Percentiles rank a stretch among this genome's conserved stretches.
These are phyloP conservation scores for Dianthus caryophyllus DNA, from an alignment of 148 eudicot species.

Conservation along the genomic window DNA sequence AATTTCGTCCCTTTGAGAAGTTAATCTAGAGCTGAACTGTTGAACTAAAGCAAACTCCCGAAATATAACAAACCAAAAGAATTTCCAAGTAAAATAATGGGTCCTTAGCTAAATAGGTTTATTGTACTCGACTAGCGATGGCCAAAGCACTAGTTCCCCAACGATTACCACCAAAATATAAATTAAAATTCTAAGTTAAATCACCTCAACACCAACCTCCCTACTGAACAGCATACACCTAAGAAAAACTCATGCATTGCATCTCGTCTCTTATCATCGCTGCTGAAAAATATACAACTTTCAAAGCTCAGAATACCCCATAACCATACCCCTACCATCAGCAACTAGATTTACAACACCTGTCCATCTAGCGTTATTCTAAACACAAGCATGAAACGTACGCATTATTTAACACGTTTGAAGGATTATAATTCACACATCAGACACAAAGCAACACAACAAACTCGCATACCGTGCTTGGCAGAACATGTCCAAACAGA, in stretches of 20 bases:
- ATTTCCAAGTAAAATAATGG: background rate
- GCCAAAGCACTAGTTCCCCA: background rate
- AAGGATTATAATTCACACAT: background rate
- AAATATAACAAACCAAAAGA: background rate
- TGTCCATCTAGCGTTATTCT: background rate
- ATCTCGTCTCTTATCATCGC: background rate
- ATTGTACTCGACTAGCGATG: no score
- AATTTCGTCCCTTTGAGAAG: background rate
- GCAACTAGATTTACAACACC: background rate
- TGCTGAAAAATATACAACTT: background rate
- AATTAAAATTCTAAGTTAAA: background rate
- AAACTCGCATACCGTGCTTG: slow-evolving; percentile 59
- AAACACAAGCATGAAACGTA: background rate
- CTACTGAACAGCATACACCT: background rate
- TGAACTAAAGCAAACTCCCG: background rate
- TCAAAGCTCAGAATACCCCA: background rate
- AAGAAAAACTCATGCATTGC: background rate
- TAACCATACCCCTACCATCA: background rate
- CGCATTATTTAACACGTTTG: no score
- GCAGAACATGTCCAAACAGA: slow-evolving; percentile 54
- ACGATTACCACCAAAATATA: background rate
- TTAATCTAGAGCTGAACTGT: background rate
- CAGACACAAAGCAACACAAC: background rate
- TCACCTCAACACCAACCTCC: background rate
- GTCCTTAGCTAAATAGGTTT: background rate